Evolutionary conservation across 2,329 filamentous ascomycete species (phyloP).

Genomic region (Graphium sp.): DNA sequence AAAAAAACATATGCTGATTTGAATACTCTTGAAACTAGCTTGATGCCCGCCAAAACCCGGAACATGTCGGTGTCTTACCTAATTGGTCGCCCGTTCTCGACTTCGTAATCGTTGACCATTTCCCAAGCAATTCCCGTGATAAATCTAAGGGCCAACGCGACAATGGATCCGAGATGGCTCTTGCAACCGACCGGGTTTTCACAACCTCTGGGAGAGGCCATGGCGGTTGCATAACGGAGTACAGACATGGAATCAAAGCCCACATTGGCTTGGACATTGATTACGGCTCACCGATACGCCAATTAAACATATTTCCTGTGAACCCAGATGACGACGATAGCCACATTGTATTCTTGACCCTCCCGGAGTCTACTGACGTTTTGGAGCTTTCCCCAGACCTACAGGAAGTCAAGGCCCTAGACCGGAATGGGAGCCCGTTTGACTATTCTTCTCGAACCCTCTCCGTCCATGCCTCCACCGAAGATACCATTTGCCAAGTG

Average conservation of each 20-base stretch:
- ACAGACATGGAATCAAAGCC: conserved; percentile 54
- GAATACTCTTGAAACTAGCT: conserved; percentile 27
- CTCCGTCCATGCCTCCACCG: conserved; percentile 18
- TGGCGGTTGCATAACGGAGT: conserved; percentile 48
- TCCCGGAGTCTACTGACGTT: conserved; percentile 29
- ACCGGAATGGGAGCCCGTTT: conserved; percentile 23
- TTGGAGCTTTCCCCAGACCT: conserved; percentile 32
- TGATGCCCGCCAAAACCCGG: conserved; percentile 32
- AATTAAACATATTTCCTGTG: conserved; percentile 32
- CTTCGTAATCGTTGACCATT: conserved; percentile 26
- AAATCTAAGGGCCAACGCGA: conserved; percentile 11
- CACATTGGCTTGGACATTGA: conserved; percentile 43
- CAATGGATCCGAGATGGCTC: too few relatives aligned
- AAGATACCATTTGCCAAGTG: conserved; percentile 30
- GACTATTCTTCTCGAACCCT: conserved; percentile 37
- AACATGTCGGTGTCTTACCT: conserved; percentile 30
- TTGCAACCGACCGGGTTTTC: conserved; percentile 45
- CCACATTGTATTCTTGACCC: conserved; percentile 24
- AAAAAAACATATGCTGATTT: too few relatives aligned
- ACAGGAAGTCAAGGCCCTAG: conserved; percentile 22
- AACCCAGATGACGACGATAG: conserved; percentile 6
- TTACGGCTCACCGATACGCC: conserved; percentile 26
- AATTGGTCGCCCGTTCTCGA: conserved; percentile 48
- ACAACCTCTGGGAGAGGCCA: conserved; percentile 47
- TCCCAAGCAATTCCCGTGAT: conserved; percentile 13